Evolutionary conservation across 441 rosid species (phyloP).

Genomic region (Pelargonium cotyledonis): DNA sequence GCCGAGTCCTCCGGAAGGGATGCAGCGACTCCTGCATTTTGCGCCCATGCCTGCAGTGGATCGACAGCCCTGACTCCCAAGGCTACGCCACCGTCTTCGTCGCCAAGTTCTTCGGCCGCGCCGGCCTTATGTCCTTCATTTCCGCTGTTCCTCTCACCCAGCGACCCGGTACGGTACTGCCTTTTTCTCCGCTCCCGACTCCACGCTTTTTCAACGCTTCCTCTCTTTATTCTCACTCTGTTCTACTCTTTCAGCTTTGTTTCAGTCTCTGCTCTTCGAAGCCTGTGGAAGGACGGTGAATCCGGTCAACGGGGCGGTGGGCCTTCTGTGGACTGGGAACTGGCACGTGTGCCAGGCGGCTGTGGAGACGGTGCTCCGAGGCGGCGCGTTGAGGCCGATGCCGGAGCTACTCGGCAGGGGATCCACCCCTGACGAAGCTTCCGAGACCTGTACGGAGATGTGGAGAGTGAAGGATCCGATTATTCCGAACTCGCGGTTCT

Average conservation of each 20-base stretch:
- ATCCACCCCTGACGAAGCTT: conserved; percentile 47
- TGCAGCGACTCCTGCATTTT: too few relatives aligned
- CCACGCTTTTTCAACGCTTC: background rate
- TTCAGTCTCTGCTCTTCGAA: conserved; percentile 57
- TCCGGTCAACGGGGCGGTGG: conserved; percentile 71
- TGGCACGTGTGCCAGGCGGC: conserved; percentile 69
- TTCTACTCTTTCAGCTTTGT: conserved; percentile 36
- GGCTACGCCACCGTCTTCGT: conserved; percentile 46
- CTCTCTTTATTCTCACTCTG: background rate
- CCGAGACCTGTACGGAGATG: conserved; percentile 43
- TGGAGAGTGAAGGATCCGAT: conserved; percentile 40
- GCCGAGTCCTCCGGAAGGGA: too few relatives aligned
- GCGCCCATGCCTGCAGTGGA: too few relatives aligned
- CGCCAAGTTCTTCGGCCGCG: conserved; percentile 51
- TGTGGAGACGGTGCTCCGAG: conserved; percentile 56
- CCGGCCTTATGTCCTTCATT: conserved; percentile 42
- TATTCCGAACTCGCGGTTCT: conserved; percentile 37
- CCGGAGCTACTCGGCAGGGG: conserved; percentile 44
- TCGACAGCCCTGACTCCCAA: too few relatives aligned
- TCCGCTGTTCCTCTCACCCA: conserved; percentile 36
- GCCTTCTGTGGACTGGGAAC: conserved; percentile 58
- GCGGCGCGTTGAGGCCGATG: conserved; percentile 49
- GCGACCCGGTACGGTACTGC: conserved; percentile 28
- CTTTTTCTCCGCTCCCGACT: too few relatives aligned
- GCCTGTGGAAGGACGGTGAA: conserved; percentile 71